Conservation (phyloP, 1,284 basidiomycete genomes). For the Fistulinella cinereoalba region DNA sequence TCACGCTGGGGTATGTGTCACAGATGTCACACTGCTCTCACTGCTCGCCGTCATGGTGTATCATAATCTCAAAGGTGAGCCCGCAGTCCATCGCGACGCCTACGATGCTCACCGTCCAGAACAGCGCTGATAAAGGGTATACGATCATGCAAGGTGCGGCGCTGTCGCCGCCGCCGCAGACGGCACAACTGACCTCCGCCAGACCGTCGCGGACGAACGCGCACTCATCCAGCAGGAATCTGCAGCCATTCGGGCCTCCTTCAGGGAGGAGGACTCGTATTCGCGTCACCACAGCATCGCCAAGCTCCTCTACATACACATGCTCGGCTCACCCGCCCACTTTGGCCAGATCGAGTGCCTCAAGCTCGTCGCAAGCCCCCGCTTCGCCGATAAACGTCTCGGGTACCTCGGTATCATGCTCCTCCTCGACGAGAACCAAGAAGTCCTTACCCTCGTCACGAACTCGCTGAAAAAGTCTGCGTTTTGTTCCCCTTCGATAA, state of each 20-base stretch:
- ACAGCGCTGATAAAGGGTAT: slow-evolving; percentile 94
- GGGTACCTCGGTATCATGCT: slow-evolving; percentile 99
- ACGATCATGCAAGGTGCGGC: slow-evolving; percentile 81
- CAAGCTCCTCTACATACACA: slow-evolving; percentile 98
- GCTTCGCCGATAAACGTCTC: slow-evolving; percentile 95
- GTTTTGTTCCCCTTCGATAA: slow-evolving; percentile 9
- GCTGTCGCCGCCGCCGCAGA: slow-evolving; percentile 2
- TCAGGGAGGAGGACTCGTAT: slow-evolving; percentile 95
- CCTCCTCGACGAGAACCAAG: slow-evolving; percentile 95
- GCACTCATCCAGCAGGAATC: slow-evolving; percentile 98
- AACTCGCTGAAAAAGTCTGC: slow-evolving; percentile 97
- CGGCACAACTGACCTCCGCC: slow-evolving; percentile 24
- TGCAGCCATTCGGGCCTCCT: slow-evolving; percentile 95
- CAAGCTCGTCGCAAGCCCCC: slow-evolving; percentile 96
- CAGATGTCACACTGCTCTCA: slow-evolving; percentile 20
- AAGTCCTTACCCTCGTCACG: slow-evolving; percentile 96
- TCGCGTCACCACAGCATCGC: slow-evolving; percentile 96
- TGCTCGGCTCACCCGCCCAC: slow-evolving; percentile 99
- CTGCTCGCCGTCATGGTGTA: slow-evolving; percentile 59
- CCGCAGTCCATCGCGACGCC: slow-evolving; percentile 8
- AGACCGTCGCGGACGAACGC: slow-evolving; percentile 99
- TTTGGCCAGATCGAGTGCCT: slow-evolving; percentile 99
- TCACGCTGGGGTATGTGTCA: slow-evolving; percentile 22
- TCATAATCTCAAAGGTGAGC: slow-evolving; percentile 86
- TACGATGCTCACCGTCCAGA: slow-evolving; percentile 18